These are phyloP conservation scores for Pythium aquatile DNA, from an alignment of 352 stramenopile genomes.

Conservation along the genomic window DNA sequence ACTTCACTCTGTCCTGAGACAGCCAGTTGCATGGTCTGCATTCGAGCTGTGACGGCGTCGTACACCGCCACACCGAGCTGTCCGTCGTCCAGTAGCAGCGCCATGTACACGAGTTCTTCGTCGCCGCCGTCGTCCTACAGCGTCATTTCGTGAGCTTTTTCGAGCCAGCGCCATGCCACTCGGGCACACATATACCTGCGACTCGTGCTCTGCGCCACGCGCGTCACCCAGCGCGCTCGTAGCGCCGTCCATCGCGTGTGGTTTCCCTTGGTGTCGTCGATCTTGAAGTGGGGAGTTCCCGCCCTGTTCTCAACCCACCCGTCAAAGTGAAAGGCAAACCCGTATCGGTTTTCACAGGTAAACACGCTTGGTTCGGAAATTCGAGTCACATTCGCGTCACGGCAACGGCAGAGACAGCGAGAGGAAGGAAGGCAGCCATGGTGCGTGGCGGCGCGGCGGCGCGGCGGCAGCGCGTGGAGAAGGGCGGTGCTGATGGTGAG, in stretches of 20 bases:
- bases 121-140: conserved; percentile 36
- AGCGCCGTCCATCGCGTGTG: not conserved
- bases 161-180: not conserved
- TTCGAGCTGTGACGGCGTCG: conserved; percentile 56
- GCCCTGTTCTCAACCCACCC: conserved; percentile 14
- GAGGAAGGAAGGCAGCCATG: conserved; percentile 2
- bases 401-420: conserved; percentile 1
- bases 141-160: not conserved
- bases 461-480: not conserved
- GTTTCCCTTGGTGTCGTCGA: not conserved
- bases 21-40: conserved; percentile 61
- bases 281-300: conserved; percentile 25
- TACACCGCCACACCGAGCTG: conserved; percentile 75
- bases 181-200: not conserved
- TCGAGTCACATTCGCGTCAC: not conserved
- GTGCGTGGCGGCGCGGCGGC: conserved; percentile 6
- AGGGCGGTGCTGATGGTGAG: not conserved
- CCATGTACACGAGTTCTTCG: conserved; percentile 66
- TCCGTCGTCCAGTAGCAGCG: conserved; percentile 62
- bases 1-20: conserved; percentile 42
- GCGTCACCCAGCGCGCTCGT: not conserved
- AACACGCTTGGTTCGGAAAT: conserved; percentile 16
- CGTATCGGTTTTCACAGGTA: conserved; percentile 27
- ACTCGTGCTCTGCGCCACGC: not conserved
- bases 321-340: conserved; percentile 16